Evolutionary conservation across 1,284 basidiomycete genomes (phyloP), one percentile per base, ranked within the genome.

Genomic region (Trametes hirsuta): DNA sequence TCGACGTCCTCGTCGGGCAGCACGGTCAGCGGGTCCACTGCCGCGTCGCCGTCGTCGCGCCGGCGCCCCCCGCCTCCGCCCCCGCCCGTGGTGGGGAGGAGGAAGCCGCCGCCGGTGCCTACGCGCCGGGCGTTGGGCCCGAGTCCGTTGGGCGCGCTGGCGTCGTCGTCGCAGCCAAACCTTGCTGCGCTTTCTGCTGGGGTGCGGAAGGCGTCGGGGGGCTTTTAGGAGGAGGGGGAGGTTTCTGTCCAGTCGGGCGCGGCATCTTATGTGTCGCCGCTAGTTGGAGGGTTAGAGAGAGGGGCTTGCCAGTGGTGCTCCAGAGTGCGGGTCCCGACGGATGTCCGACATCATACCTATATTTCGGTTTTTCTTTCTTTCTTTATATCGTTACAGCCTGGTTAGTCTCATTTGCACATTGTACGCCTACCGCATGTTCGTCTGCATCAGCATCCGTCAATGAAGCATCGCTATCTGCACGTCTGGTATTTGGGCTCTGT

Each of bases 11-110:
- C 60, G 24, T 55, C 53, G 0, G 35, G 25, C 34, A 55, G 53
- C 48, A 55, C 56, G 14, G n/a, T 55, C 39, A 44, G 25, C 30
- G 48, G 46, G 25, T 40, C 42, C 4, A 25, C 55, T 14, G 46
- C 64, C 34, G 62, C 70, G 30, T 68, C 71, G 18, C 53, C 59
- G 30, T 65, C 66, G 9, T 56, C 66, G 46, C 76, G 73, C 10
- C 75, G 81, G 44, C 72, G 80, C 44, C 70, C 77, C 2, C 77
- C 82, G 0, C 86, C 87, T 8, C 78, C 84, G 24, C 85, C 86
- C 12, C 82, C 88, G 1, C 87, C 88, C 87, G 14, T 77, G 4
- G 74, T 77, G 2, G 75, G 75, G 47, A 74, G 72, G 53, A 46
- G 53, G 34, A 4, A 30, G 30, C 30, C 30, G 30, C 30, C 30